Base-by-base conservation (phyloP, 2,329 filamentous ascomycete genomes). In the Ascochyta koolunga region DNA sequence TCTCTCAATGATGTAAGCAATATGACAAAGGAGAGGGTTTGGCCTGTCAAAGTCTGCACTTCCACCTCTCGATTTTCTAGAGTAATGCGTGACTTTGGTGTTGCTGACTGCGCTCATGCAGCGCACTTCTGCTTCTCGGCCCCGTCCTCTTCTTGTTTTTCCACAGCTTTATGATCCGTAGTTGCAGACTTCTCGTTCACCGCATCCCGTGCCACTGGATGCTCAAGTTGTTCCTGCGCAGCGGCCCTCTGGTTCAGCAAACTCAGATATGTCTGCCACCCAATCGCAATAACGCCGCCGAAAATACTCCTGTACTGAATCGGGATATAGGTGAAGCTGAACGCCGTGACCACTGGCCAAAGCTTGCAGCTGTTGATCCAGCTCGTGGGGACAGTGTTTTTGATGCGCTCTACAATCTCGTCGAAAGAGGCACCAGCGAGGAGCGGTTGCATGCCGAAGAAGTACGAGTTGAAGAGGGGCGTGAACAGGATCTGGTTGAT, bases 221-320 rank as follows among this genome's bases (percentile, higher is more conserved):
- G 65, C 35, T 69, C 66, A 6, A 50, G 48, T 38, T 64, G 61
- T 47, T 85, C 82, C 62, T 81, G 78, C 42, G 79, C 78, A 72
- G 91, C 90, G 1, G 90, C 90, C 58, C 80, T 79, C 66, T 88
- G 83, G 67, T 96, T 96, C 67, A 96, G 75, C 74, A 86, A 89
- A 63, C 87, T 90, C 64, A 97, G 70, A 79, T 96, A 97, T 0
- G 91, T 92, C 82, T 96, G 93, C 93, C 93, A 97, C 0, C 89
- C 90, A 45, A 96, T 88, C 1, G 91, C 90, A 60, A 96, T 83
- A 6, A 89, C 77, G 1, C 90, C 73, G 32, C 89, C 86, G 64
- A 96, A 95, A 15, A 96, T 82, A 64, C 86, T 90, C 44, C 93
- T 81, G 74, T 91, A 93, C 68, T 93, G 86, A 41, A 91, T 80